Conservation (phyloP, 139 green algal genomes). For the Chlamydomonas incerta region DNA sequence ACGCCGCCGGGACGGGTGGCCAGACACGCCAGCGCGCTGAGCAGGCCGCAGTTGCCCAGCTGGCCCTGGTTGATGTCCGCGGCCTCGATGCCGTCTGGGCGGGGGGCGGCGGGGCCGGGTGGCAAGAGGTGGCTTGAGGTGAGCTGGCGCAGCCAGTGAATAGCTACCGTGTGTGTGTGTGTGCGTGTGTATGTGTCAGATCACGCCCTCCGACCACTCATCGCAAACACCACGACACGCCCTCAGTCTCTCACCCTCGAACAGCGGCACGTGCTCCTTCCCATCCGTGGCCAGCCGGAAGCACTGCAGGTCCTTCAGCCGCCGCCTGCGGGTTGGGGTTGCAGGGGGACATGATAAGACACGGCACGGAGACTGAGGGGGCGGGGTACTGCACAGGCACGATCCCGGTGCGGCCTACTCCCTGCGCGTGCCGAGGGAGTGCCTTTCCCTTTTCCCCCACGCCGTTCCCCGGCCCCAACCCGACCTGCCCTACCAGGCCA, state of each 20-base stretch:
- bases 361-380: neutral
- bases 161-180: no score
- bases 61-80: constrained; percentile 44
- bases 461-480: no score
- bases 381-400: no score
- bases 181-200: no score
- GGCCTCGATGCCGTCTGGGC: constrained; percentile 14
- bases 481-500: constrained; percentile 36
- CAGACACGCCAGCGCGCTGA: constrained; percentile 34
- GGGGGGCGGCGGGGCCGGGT: neutral
- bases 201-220: no score
- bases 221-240: no score
- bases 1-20: constrained; percentile 16
- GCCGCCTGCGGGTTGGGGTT: neutral
- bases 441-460: no score
- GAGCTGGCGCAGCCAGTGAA: no score
- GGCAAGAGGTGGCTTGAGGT: neutral
- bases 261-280: constrained; percentile 5
- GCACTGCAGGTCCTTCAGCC: constrained; percentile 14
- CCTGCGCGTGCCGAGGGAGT: neutral
- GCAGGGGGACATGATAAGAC: neutral
- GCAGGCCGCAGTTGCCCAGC: constrained; percentile 46
- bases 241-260: constrained; percentile 2
- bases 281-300: constrained; percentile 9
- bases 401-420: no score